These are phyloP conservation scores for Phanerochaete carnosa DNA, from an alignment of 768 basidiomycete species.

Conservation along the genomic window DNA sequence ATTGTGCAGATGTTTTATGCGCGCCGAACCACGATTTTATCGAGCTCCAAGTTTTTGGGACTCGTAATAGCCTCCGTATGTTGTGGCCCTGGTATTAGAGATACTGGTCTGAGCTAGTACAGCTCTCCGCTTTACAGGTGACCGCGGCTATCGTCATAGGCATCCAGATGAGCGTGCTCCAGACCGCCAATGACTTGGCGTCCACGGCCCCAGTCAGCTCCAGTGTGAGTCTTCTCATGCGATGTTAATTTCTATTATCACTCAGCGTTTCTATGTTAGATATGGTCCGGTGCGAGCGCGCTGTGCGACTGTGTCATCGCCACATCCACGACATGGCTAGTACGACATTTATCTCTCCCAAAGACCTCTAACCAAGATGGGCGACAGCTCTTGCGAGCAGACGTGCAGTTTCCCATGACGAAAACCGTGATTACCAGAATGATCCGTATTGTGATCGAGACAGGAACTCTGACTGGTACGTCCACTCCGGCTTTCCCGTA, in stretches of 20 bases:
- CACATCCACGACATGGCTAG: background rate
- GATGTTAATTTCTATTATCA: background rate
- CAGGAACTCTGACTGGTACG: background rate
- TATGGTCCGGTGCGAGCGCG: background rate
- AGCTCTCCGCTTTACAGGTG: background rate
- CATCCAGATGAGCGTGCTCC: background rate
- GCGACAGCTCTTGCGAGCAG: background rate
- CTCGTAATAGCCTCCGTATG: background rate
- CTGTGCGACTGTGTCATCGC: background rate
- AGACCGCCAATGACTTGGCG: background rate
- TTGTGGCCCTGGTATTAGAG: background rate
- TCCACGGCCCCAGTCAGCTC: background rate
- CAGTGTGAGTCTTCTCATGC: background rate
- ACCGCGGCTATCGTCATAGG: background rate
- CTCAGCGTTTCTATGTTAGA: background rate
- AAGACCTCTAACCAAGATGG: background rate
- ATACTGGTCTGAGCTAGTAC: no score
- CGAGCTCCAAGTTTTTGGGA: background rate
- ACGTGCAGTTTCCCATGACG: background rate
- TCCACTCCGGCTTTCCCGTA: background rate
- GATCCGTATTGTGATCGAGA: background rate
- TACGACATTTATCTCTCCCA: background rate
- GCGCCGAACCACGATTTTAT: background rate
- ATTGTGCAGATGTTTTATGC: background rate
- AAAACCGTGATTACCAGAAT: background rate